phyloP scores from a whole-genome alignment of 495 filamentous ascomycete species.

The Penicillium simplicissimum region DNA sequence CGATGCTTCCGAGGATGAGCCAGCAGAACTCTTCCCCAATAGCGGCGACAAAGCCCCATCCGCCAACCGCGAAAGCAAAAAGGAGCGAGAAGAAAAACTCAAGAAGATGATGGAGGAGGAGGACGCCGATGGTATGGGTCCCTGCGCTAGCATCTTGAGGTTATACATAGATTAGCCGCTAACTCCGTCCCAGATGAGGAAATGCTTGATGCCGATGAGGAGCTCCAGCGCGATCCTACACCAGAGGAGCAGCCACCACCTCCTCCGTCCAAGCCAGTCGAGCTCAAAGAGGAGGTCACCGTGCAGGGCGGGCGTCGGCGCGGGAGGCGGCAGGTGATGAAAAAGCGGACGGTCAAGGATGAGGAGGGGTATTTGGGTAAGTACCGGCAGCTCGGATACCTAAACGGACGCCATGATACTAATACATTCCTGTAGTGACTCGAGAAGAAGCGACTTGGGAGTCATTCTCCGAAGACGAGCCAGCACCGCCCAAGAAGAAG shows the following conservation, averaged over 20 bases:
- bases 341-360: slow-evolving; percentile 87
- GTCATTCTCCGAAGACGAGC: slow-evolving; percentile 92
- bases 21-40: slow-evolving; percentile 59
- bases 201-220: slow-evolving; percentile 49
- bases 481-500: slow-evolving; percentile 62
- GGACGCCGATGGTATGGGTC: slow-evolving; percentile 42
- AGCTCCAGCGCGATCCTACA: slow-evolving; percentile 51
- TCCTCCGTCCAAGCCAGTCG: slow-evolving; percentile 36
- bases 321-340: slow-evolving; percentile 80
- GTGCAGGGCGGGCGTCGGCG: slow-evolving; percentile 68
- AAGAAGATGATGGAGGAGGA: slow-evolving; percentile 87
- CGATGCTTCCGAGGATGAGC: slow-evolving; percentile 74
- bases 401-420: slow-evolving; percentile 2
- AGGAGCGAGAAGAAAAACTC: slow-evolving; percentile 71
- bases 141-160: background rate
- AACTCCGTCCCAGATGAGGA: slow-evolving; percentile 40
- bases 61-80: slow-evolving; percentile 56
- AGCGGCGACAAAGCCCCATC: slow-evolving; percentile 36
- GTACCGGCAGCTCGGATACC: slow-evolving; percentile 25
- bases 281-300: slow-evolving; percentile 45
- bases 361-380: slow-evolving; percentile 91
- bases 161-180: slow-evolving; percentile 9
- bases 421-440: slow-evolving; percentile 63
- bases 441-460: slow-evolving; percentile 89
- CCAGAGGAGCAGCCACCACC: slow-evolving; percentile 45